Base-by-base conservation (phyloP, 148 eudicot genomes). In the Vaccinium darrowii region DNA sequence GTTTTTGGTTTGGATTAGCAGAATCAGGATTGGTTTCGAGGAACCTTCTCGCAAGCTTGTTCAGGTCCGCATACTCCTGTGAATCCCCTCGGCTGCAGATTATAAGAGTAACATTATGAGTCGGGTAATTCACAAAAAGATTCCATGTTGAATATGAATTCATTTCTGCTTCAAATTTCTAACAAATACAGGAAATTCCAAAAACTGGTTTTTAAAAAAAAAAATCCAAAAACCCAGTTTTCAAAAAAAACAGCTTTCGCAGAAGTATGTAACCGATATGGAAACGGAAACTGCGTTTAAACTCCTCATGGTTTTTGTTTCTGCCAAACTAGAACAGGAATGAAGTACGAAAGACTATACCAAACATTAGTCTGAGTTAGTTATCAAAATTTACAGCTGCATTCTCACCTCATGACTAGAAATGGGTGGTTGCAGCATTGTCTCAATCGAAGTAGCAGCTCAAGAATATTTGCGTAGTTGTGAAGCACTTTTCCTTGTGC, bases 361-460 rank as follows among this genome's bases (percentile, higher is more conserved):
- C 23, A 5, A 14, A 19, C 23, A 65, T 23, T 23, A 71, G 23
- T 13, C 23, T 13, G 33, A 18, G 49, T 30, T 18, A 30, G n/a
- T 54, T 86, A 54, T 76, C 72, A 21, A 73, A 6, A 47, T 43
- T 10, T 57, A 19, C 8, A 33, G 25, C 33, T 39, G 2, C 1
- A 83, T 78, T 51, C 63, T 82, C 76, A 93, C 95, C 95, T 93
- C 94, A 92, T 92, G 19, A 93, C 93, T 21, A 93, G 93, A 87
- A 92, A 93, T 73, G 95, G 95, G 86, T 93, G 95, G 81, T 93
- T 92, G 90, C 95, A 93, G 84, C 95, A 93, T 81, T 93, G 95
- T 76, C 95, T 89, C 54, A 93, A 60, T 67, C 95, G 90, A 79
- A 93, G 95, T 76, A 93, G 87, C 27, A 93, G 90, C 89, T 93